Evolutionary conservation across 2,329 filamentous ascomycete genomes (phyloP), one percentile per base, ranked within the genome.

Genomic region (Diaporthe aspalathi): DNA sequence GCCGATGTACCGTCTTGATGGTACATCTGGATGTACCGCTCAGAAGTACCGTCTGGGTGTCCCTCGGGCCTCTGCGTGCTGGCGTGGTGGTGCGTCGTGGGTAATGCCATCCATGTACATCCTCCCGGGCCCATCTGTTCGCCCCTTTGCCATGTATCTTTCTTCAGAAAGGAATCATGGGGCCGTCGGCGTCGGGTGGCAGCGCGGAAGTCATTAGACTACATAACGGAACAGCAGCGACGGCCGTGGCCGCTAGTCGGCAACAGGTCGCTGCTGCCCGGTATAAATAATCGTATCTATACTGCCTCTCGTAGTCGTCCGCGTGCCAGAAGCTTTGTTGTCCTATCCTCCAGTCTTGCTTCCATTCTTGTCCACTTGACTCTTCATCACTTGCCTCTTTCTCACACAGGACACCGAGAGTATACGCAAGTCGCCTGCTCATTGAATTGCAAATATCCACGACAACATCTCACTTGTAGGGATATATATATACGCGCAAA

Each of bases 281-380:
- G 54, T 73, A 73, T 73, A 73, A 73, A 73, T 71, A 65, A 68
- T 71, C 24, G 45, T 52, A 67, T 47, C 60, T 52, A 57, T 56
- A 66, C 67, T 68, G 50, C 65, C 54, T 24, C 53, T 66, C 27
- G 38, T 68, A 45, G 69, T 7, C 16, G 29, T 20, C 35, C 14
- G 47, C 29, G 49, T 40, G 38, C 60, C 62, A 56, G 52, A 45
- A 27, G 29, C 65, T 60, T 22, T 57, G 45, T 47, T 56, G 57
- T 53, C 27, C n/a, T 14, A 69, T 56, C 22, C 29, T n/a, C 43
- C 43, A 45, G 54, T 16, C 24, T 38, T 29, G 45, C 6, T 27
- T n/a, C 12, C 52, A 60, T 14, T 38, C 24, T 43, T 20, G 8
- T 65, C 38, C n/a, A n/a, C n/a, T n/a, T n/a, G n/a, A n/a, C n/a